Conservation (phyloP, 768 basidiomycete species). For the Amyloporia xantha region DNA sequence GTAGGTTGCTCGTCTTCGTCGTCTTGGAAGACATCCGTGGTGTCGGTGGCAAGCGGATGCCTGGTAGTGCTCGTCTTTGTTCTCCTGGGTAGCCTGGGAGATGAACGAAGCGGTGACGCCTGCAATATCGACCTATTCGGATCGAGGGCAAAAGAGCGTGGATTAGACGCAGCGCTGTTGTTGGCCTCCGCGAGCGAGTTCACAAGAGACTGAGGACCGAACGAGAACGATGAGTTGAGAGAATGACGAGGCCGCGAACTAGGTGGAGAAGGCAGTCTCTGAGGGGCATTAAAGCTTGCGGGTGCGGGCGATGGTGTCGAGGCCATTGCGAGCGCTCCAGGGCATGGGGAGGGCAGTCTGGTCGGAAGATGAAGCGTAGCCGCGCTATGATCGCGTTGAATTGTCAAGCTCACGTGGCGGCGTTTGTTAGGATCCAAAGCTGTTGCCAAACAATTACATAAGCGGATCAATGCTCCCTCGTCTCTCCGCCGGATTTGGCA, state of each 20-base stretch:
- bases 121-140: constrained; percentile 76
- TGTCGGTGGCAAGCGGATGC: constrained; percentile 77
- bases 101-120: constrained; percentile 64
- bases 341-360: too few species aligned
- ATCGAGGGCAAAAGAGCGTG: constrained; percentile 57
- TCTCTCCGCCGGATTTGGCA: constrained; percentile 12
- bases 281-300: constrained; percentile 1
- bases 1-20: constrained; percentile 50
- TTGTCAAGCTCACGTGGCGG: constrained; percentile 4
- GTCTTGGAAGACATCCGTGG: constrained; percentile 63
- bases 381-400: too few species aligned
- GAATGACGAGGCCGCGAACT: constrained; percentile 55
- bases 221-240: constrained; percentile 77
- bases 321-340: background rate
- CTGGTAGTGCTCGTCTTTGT: constrained; percentile 42
- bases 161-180: constrained; percentile 50
- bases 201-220: constrained; percentile 71
- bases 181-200: constrained; percentile 65
- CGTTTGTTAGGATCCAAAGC: constrained; percentile 20
- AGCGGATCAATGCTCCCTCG: constrained; percentile 7
- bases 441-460: constrained; percentile 17
- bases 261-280: constrained; percentile 24
- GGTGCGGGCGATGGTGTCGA: constrained; percentile 3
- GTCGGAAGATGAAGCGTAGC: too few species aligned
- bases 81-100: constrained; percentile 50